phyloP scores from a whole-genome alignment of 2,329 filamentous ascomycete species.

The Didymella pomorum region DNA sequence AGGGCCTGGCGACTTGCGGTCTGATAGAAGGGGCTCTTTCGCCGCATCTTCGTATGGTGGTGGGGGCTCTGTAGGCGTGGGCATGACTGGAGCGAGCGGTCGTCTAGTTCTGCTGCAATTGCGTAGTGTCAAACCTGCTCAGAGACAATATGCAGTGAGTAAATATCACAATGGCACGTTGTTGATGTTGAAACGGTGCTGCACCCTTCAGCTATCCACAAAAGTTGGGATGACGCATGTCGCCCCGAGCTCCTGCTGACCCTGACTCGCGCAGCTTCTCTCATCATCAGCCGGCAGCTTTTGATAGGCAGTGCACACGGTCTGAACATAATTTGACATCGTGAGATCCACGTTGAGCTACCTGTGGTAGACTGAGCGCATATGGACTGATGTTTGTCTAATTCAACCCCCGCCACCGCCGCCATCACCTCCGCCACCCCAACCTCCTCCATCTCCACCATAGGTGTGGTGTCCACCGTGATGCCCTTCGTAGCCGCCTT shows the following conservation, averaged over 20 bases:
- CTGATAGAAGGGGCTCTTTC: conserved; percentile 30
- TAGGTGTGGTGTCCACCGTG: conserved; percentile 10
- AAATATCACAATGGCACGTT: conserved; percentile 2
- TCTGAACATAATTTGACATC: neutral
- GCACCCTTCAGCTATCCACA: conserved; percentile 16
- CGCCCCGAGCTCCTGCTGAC: conserved; percentile 9
- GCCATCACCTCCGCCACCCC: conserved; percentile 12
- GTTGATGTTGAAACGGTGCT: conserved; percentile 5
- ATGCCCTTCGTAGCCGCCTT: conserved; percentile 20
- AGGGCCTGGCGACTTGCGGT: conserved; percentile 28
- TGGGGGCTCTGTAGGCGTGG: conserved; percentile 41
- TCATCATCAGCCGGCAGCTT: neutral
- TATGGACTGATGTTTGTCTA: neutral
- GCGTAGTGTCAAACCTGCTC: neutral
- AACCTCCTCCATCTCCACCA: conserved; percentile 16
- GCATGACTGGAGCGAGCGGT: conserved; percentile 3
- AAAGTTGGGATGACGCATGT: conserved; percentile 16
- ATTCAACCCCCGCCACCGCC: conserved; percentile 9
- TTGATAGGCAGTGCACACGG: neutral
- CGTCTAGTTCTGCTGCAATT: neutral
- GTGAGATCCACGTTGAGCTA: neutral
- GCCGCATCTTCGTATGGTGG: conserved; percentile 54
- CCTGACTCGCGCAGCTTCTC: conserved; percentile 12
- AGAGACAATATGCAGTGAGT: conserved; percentile 10
- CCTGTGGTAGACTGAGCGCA: neutral